Percentiles rank a stretch among this genome's conserved stretches.
These are phyloP conservation scores for Funneliformis mosseae DNA, from an alignment of 192 early-diverging fungal species.

Conservation along the genomic window DNA sequence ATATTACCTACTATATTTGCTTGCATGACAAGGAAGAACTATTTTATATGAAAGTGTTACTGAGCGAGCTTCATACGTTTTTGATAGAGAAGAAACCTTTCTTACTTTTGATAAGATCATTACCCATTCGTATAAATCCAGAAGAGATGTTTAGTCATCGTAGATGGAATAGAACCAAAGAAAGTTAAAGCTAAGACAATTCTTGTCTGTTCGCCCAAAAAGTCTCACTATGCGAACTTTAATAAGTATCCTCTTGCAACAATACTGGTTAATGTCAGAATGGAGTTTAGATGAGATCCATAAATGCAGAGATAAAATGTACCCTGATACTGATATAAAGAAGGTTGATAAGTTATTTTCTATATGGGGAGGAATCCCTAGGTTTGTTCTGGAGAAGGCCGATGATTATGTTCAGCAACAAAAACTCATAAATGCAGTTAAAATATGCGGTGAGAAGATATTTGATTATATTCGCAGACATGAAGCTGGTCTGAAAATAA, in stretches of 20 bases:
- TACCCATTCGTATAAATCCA: not conserved
- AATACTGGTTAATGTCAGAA: slow-evolving; percentile 22
- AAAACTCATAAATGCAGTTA: slow-evolving; percentile 12
- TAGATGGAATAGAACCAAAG: not conserved
- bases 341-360: not conserved
- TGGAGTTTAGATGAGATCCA: slow-evolving; percentile 20
- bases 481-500: not conserved
- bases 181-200: not conserved
- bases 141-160: slow-evolving; percentile 11
- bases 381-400: not conserved
- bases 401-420: not conserved
- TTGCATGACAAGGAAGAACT: slow-evolving; percentile 9
- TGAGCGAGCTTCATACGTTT: not conserved
- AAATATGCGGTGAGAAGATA: slow-evolving; percentile 3
- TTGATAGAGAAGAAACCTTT: not conserved
- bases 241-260: not conserved
- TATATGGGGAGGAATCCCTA: slow-evolving; percentile 19
- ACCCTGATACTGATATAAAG: not conserved
- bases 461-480: slow-evolving; percentile 21
- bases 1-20: slow-evolving; percentile 22
- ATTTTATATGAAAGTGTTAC: not conserved
- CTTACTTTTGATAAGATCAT: not conserved
- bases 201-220: slow-evolving; percentile 16
- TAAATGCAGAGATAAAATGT: slow-evolving; percentile 8
- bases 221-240: slow-evolving; percentile 5